phyloP scores from a whole-genome alignment of 352 stramenopile species.

The Pythium rhizo-oryzae region DNA sequence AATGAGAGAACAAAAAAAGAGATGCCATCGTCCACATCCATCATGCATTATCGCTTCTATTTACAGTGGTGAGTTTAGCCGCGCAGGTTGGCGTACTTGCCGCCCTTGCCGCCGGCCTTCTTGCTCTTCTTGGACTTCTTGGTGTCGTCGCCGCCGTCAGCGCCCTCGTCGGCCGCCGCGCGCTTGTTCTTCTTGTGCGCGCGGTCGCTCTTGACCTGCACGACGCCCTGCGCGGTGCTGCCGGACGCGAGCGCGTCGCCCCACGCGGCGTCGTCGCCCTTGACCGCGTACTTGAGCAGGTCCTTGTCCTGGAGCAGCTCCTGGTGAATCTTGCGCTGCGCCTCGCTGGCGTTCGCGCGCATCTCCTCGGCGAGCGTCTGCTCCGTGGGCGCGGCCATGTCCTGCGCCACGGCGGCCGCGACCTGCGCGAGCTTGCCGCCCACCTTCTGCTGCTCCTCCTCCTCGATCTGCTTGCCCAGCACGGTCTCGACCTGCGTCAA shows the following conservation, averaged over 20 bases:
- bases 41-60: background rate
- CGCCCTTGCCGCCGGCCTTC: slow-evolving; percentile 41
- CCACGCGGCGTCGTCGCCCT: slow-evolving; percentile 94
- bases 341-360: slow-evolving; percentile 70
- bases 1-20: background rate
- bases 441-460: slow-evolving; percentile 71
- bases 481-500: slow-evolving; percentile 76
- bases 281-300: slow-evolving; percentile 96
- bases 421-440: slow-evolving; percentile 52
- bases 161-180: slow-evolving; percentile 40
- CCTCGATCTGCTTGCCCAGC: slow-evolving; percentile 84
- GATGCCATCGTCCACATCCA: background rate
- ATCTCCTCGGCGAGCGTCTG: slow-evolving; percentile 85
- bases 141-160: slow-evolving; percentile 43
- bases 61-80: background rate
- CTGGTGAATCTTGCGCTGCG: slow-evolving; percentile 83
- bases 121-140: slow-evolving; percentile 53
- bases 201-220: slow-evolving; percentile 79
- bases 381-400: slow-evolving; percentile 83
- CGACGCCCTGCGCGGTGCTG: slow-evolving; percentile 43
- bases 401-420: slow-evolving; percentile 49
- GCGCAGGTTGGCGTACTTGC: slow-evolving; percentile 78
- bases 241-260: slow-evolving; percentile 56
- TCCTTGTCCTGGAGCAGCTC: slow-evolving; percentile 84
- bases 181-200: slow-evolving; percentile 64